Evolutionary conservation across 208 protist genomes (phyloP).

Genomic region (Leishmania mexicana): DNA sequence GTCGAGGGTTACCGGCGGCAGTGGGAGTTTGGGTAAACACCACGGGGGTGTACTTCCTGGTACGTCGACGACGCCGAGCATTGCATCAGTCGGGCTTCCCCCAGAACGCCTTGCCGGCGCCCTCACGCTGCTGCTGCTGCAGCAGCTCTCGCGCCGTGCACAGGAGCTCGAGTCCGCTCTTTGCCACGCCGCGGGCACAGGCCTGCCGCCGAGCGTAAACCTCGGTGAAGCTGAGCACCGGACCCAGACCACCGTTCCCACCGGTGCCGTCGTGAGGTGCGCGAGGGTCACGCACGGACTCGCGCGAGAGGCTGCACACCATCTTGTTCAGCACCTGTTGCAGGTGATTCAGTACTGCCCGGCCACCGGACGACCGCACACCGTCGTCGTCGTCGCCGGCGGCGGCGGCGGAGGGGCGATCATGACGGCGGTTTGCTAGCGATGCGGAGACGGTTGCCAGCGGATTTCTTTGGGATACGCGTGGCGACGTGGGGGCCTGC

Average conservation of each 20-base stretch:
- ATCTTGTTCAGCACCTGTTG: not conserved
- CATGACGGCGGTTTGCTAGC: not conserved
- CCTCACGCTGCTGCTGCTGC: constrained; percentile 7
- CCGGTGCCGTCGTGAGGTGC: not conserved
- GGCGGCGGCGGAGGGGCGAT: not conserved
- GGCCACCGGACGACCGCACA: not conserved
- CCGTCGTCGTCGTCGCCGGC: not conserved
- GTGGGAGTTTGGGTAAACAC: constrained; percentile 20
- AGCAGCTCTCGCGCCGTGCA: constrained; percentile 1
- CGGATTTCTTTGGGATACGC: not conserved
- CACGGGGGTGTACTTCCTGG: constrained; percentile 46
- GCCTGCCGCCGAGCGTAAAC: constrained; percentile 25
- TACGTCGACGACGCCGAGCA: constrained; percentile 42
- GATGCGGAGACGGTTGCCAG: not conserved
- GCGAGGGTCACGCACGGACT: not conserved
- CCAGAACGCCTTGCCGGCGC: constrained; percentile 31
- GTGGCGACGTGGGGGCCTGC: not conserved
- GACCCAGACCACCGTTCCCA: not conserved
- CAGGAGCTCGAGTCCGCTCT: not conserved
- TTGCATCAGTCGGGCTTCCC: constrained; percentile 42
- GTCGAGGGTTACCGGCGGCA: not conserved
- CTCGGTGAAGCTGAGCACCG: constrained; percentile 26
- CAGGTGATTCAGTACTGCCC: not conserved
- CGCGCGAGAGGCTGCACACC: not conserved
- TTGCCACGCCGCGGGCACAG: not conserved